Percentiles rank a stretch among this genome's conserved stretches.
Evolutionary conservation across 2,329 filamentous ascomycete genomes (phyloP).

Genomic region (Fonsecaea erecta): DNA sequence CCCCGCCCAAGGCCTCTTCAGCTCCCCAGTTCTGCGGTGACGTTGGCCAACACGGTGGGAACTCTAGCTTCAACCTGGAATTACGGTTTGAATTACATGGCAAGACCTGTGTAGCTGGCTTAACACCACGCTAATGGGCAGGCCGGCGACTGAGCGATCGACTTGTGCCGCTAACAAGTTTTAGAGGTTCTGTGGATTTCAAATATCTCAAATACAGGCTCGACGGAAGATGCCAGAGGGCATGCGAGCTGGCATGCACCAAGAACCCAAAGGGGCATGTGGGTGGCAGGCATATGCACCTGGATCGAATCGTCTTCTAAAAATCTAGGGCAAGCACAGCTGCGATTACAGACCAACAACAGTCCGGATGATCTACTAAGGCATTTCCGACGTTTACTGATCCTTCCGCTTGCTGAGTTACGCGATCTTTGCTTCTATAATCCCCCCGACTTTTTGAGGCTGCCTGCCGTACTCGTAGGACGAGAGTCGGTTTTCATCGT

Average conservation of each 20-base stretch:
- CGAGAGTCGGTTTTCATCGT: too few species aligned
- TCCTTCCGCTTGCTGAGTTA: background rate
- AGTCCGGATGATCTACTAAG: constrained; percentile 5
- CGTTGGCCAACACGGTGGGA: background rate
- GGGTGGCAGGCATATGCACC: background rate
- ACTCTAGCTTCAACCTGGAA: background rate
- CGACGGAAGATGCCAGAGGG: background rate
- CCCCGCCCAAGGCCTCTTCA: constrained; percentile 3
- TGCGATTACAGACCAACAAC: background rate
- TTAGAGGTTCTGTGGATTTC: background rate
- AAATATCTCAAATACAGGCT: too few species aligned
- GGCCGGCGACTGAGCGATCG: background rate
- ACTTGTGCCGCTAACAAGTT: background rate
- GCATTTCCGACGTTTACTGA: constrained; percentile 17
- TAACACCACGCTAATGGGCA: background rate
- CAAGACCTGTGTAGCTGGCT: background rate
- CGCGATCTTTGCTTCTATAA: background rate
- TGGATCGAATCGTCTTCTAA: background rate
- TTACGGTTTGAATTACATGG: background rate
- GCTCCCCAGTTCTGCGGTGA: background rate
- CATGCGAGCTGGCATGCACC: background rate
- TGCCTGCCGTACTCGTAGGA: too few species aligned
- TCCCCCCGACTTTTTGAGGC: too few species aligned
- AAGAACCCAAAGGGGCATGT: background rate
- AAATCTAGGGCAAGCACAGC: background rate